These are phyloP conservation scores for Saccharomyces hybrid DNA, from an alignment of 1,139 yeast genomes.

Conservation along the genomic window DNA sequence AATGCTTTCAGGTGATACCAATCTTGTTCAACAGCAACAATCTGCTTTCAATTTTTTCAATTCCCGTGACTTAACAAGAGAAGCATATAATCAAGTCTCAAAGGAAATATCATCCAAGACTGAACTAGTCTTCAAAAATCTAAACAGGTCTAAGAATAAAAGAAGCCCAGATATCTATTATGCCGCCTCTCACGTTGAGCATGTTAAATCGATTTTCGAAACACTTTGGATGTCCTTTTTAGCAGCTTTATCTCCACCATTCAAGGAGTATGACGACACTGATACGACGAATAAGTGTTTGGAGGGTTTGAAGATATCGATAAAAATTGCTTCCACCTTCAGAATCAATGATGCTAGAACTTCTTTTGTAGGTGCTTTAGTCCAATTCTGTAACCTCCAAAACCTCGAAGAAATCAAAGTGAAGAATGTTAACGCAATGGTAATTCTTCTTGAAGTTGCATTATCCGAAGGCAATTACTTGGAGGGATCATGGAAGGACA, in stretches of 20 bases:
- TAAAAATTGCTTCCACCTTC: slow-evolving; percentile 77
- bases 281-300: slow-evolving; percentile 66
- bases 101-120: slow-evolving; percentile 87
- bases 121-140: slow-evolving; percentile 68
- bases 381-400: slow-evolving; percentile 76
- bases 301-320: slow-evolving; percentile 78
- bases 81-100: slow-evolving; percentile 88
- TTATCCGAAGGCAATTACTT: slow-evolving; percentile 72
- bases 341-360: slow-evolving; percentile 79
- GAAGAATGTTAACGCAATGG: slow-evolving; percentile 77
- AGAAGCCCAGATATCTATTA: slow-evolving; percentile 30
- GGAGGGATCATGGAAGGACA: slow-evolving; percentile 74
- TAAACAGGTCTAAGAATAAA: slow-evolving; percentile 39
- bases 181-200: slow-evolving; percentile 76
- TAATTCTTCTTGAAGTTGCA: slow-evolving; percentile 68
- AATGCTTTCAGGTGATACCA: slow-evolving; percentile 56
- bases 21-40: slow-evolving; percentile 37
- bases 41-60: slow-evolving; percentile 61
- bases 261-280: slow-evolving; percentile 78
- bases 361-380: slow-evolving; percentile 83
- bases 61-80: slow-evolving; percentile 67
- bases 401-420: slow-evolving; percentile 70
- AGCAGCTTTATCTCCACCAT: slow-evolving; percentile 91
- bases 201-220: slow-evolving; percentile 88
- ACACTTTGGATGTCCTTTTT: slow-evolving; percentile 94